phyloP scores from a whole-genome alignment of 371 early-diverging fungal genomes.

The Zychaea mexicana region DNA sequence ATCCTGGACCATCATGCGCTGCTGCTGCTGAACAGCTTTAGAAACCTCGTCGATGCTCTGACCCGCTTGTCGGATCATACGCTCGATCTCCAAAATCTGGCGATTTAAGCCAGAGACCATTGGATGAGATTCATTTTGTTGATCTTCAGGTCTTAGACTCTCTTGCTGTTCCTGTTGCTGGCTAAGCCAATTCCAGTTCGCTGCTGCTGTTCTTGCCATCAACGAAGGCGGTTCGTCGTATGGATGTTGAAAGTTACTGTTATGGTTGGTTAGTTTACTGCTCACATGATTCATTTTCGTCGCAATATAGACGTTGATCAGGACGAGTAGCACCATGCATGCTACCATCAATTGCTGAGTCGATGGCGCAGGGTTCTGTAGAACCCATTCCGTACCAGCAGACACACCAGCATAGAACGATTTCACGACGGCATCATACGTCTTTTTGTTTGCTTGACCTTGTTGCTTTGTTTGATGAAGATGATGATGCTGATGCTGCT shows the following conservation, averaged over 20 bases:
- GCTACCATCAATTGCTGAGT: slow-evolving; percentile 27
- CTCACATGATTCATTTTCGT: slow-evolving; percentile 32
- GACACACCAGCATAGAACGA: slow-evolving; percentile 9
- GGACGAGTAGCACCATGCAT: slow-evolving; percentile 31
- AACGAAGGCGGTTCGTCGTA: background rate
- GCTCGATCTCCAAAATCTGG: slow-evolving; percentile 7
- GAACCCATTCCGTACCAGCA: slow-evolving; percentile 5
- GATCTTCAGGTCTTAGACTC: background rate
- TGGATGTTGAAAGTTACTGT: background rate
- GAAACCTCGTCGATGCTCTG: slow-evolving; percentile 8
- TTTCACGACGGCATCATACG: slow-evolving; percentile 2
- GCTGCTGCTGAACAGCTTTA: slow-evolving; percentile 7
- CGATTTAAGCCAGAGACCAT: slow-evolving; percentile 1
- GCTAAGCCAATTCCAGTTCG: too few species aligned
- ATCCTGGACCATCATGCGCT: slow-evolving; percentile 3
- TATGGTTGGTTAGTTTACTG: background rate
- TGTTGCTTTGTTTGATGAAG: too few species aligned
- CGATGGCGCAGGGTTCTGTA: slow-evolving; percentile 9
- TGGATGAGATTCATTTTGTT: background rate
- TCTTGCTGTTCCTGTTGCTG: background rate
- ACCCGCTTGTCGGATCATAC: slow-evolving; percentile 14
- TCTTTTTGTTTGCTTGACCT: background rate
- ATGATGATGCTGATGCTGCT: too few species aligned
- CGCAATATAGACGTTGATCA: slow-evolving; percentile 38
- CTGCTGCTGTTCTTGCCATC: too few species aligned